Evolutionary conservation across 495 filamentous ascomycete genomes (phyloP), one percentile per base, ranked within the genome.

Genomic region (Penicillium salamii): DNA sequence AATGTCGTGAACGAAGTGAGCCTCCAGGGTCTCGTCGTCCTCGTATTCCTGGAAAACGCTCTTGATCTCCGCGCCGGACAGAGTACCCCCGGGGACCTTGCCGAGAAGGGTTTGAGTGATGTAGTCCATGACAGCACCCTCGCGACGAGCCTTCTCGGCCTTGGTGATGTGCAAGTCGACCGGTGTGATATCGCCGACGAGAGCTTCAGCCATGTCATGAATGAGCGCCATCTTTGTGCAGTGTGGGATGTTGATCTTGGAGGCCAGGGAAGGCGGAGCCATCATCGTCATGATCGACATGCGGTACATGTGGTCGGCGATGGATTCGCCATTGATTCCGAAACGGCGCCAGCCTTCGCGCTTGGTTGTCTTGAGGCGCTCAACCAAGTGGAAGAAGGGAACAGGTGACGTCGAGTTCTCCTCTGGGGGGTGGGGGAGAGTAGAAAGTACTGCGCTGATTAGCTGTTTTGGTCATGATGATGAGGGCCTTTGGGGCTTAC

Each of bases 301-400:
- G 62, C 93, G 89, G 70, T 98, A 97, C 93, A 98, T 98, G 76
- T 98, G 93, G 70, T 98, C 93, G 20, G 90, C 80, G 66, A 98
- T 96, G 1, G 88, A 93, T 69, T 98, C 93, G 51, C 69, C 70
- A 46, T 80, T 58, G 63, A 97, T 89, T 36, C 80, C 82, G 62
- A 96, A 95, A 28, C 91, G 84, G 50, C 85, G 84, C 93, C 93
- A 98, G 42, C 93, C 93, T 71, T 96, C 95, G 52, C 93, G 87
- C 62, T 91, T 92, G 46, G 84, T 95, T 12, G 91, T 96, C 81
- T 98, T 98, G 11, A 98, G 78, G 26, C 87, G 86, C 71, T 91
- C 87, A 39, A 98, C 80, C 49, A 96, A 72, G 71, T 98, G 93
- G 61, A 98, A 89, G 77, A 96, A 97, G 32, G 89, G 83, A 38